Evolutionary conservation across 768 basidiomycete species (phyloP).

Genomic region (Chalciporus piperatus): DNA sequence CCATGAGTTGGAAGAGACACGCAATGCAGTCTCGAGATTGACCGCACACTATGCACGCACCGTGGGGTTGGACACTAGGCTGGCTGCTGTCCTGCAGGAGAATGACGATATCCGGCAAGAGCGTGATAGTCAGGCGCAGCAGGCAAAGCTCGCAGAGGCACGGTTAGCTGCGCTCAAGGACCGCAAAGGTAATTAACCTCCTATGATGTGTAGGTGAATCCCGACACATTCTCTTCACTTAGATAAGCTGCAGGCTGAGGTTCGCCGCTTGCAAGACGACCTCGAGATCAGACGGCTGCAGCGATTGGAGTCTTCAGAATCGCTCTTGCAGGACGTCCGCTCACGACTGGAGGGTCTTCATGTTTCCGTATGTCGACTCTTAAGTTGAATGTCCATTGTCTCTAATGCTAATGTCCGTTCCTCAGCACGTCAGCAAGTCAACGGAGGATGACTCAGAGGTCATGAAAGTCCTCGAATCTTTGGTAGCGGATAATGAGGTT

Average conservation of each 20-base stretch:
- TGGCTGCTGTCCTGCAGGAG: conserved; percentile 66
- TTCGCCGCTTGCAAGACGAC: conserved; percentile 59
- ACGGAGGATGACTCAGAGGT: conserved; percentile 54
- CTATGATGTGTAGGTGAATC: background rate
- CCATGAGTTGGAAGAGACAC: conserved; percentile 73
- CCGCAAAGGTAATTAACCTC: conserved; percentile 50
- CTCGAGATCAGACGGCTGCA: conserved; percentile 59
- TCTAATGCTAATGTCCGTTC: conserved; percentile 15
- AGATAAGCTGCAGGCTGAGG: conserved; percentile 73
- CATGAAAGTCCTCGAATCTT: conserved; percentile 70
- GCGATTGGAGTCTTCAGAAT: conserved; percentile 64
- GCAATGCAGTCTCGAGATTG: conserved; percentile 61
- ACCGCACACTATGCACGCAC: conserved; percentile 68
- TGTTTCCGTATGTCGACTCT: conserved; percentile 43
- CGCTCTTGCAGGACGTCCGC: conserved; percentile 63
- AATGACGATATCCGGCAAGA: conserved; percentile 85
- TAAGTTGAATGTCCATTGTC: background rate
- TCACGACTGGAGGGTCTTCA: conserved; percentile 60
- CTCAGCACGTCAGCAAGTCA: conserved; percentile 40
- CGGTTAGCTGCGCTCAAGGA: conserved; percentile 63
- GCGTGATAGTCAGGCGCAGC: conserved; percentile 64
- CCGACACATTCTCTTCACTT: background rate
- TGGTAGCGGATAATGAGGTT: conserved; percentile 82
- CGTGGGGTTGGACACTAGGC: conserved; percentile 64
- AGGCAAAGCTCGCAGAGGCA: conserved; percentile 66